phyloP scores from a whole-genome alignment of 2,329 filamentous ascomycete species.

The Arthroderma sp. region DNA sequence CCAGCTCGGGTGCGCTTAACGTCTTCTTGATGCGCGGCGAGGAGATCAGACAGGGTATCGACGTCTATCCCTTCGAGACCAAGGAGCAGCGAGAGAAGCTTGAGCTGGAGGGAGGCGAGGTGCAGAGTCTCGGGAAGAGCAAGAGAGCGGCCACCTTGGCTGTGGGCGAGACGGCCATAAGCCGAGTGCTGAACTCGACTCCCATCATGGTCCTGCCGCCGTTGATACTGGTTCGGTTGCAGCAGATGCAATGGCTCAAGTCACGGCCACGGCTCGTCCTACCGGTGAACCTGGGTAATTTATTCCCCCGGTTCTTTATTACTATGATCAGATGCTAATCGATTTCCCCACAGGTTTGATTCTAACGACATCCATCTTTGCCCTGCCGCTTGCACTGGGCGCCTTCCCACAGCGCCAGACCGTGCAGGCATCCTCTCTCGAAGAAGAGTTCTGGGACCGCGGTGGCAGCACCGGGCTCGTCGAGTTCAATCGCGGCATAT shows the following conservation, averaged over 20 bases:
- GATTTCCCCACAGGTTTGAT: conserved; percentile 47
- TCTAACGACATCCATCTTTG: conserved; percentile 72
- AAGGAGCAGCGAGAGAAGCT: conserved; percentile 54
- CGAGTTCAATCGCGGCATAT: conserved; percentile 96
- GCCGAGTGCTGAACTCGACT: conserved; percentile 81
- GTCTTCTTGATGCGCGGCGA: conserved; percentile 96
- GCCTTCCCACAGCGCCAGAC: conserved; percentile 87
- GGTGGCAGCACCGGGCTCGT: conserved; percentile 72
- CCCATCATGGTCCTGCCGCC: conserved; percentile 97
- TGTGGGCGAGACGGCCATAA: conserved; percentile 84
- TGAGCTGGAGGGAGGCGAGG: conserved; percentile 52
- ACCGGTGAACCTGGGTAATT: conserved; percentile 64
- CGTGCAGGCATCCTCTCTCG: conserved; percentile 61
- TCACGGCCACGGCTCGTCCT: conserved; percentile 62
- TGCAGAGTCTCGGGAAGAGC: conserved; percentile 69
- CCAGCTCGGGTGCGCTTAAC: conserved; percentile 80
- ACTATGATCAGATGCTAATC: neutral
- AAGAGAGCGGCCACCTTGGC: conserved; percentile 78
- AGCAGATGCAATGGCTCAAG: conserved; percentile 72
- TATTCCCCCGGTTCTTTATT: neutral
- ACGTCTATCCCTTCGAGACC: conserved; percentile 73
- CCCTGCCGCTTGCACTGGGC: conserved; percentile 75
- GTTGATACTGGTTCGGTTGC: conserved; percentile 69
- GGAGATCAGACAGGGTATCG: conserved; percentile 85
- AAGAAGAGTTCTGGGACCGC: conserved; percentile 72